A percentile compares a stretch with the other conserved stretches of the same genome.
Evolutionary conservation across 1,284 basidiomycete genomes (phyloP).

Genomic region (Cerrena zonata): DNA sequence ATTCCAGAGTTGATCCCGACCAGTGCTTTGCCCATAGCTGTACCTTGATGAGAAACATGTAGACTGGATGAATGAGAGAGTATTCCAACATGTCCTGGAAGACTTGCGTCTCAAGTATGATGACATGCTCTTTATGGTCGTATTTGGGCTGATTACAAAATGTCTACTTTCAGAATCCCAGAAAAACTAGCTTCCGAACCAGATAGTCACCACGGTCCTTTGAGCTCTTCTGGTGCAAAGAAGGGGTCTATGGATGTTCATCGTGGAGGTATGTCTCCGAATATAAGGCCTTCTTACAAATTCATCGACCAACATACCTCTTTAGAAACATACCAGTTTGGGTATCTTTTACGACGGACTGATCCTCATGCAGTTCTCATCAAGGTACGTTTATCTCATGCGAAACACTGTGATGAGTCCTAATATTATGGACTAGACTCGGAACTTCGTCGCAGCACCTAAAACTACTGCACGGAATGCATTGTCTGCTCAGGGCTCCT

Average conservation of each 20-base stretch:
- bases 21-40: constrained; percentile 40
- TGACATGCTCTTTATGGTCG: background rate
- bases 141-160: background rate
- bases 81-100: constrained; percentile 64
- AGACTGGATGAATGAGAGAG: constrained; percentile 71
- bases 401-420: background rate
- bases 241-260: constrained; percentile 65
- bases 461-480: constrained; percentile 19
- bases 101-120: constrained; percentile 65
- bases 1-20: background rate
- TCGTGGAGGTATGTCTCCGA: constrained; percentile 52
- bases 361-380: constrained; percentile 70
- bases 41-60: constrained; percentile 75
- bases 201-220: constrained; percentile 36
- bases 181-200: constrained; percentile 61
- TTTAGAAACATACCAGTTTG: constrained; percentile 72
- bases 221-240: constrained; percentile 40
- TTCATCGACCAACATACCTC: background rate
- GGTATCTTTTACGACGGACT: constrained; percentile 71
- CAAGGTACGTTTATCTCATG: constrained; percentile 42
- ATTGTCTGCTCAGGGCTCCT: constrained; percentile 3
- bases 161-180: constrained; percentile 44
- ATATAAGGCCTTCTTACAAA: constrained; percentile 3
- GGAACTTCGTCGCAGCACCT: constrained; percentile 47
- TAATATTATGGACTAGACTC: constrained; percentile 32